These are phyloP conservation scores for Dothiorella sarmentorum DNA, from an alignment of 2,329 filamentous ascomycete species.

Conservation along the genomic window DNA sequence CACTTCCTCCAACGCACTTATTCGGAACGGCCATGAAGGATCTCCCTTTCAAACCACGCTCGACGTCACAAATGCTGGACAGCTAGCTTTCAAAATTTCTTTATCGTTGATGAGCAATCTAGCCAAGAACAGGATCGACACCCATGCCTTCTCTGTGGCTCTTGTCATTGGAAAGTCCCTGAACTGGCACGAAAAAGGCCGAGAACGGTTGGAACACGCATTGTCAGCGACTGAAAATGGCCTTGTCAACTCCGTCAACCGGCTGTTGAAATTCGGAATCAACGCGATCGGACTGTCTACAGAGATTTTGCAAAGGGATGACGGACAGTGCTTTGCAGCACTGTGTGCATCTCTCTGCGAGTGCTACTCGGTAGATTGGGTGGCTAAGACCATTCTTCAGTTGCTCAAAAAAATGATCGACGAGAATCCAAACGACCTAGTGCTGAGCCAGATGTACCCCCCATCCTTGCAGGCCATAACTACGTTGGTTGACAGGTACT, in stretches of 20 bases:
- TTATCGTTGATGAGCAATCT: not conserved
- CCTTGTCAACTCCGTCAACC: not conserved
- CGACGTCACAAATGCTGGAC: not conserved
- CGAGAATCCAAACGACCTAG: not conserved
- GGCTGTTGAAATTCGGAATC: not conserved
- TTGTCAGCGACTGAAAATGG: not conserved
- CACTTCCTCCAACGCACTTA: not conserved
- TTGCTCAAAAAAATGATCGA: not conserved
- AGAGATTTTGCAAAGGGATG: not conserved
- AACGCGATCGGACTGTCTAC: not conserved
- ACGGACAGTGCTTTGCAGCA: not conserved
- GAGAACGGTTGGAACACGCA: not conserved
- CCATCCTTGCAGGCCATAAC: not conserved
- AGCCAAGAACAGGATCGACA: not conserved
- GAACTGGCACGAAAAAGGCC: not conserved
- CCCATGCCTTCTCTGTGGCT: not conserved
- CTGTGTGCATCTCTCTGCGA: not conserved
- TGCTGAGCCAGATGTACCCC: not conserved
- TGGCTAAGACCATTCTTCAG: not conserved
- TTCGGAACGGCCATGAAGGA: not conserved
- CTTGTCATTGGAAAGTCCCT: not conserved
- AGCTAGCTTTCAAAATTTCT: not conserved
- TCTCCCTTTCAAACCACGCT: not conserved
- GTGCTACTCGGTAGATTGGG: not conserved
- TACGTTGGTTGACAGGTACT: not conserved